Evolutionary conservation across 371 early-diverging fungal species (phyloP).

Genomic region (Saksenaea vasiformis): DNA sequence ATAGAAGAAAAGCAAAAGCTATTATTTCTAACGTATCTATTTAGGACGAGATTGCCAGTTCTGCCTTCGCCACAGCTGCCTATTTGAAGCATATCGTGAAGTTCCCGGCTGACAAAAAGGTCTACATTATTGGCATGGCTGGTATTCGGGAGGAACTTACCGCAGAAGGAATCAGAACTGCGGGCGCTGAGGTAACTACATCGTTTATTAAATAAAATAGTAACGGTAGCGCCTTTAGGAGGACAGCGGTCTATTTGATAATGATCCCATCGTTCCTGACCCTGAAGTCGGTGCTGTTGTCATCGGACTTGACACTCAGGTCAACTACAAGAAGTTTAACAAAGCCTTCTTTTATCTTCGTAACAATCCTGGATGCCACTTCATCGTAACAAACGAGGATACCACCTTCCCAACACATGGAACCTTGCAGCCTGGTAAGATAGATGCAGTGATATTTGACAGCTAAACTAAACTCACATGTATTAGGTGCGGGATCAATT

Average conservation of each 20-base stretch:
- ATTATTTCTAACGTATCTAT: neutral
- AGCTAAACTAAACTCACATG: neutral
- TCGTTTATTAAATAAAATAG: neutral
- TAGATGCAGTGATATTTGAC: neutral
- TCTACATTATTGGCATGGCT: constrained; percentile 88
- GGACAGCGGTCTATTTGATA: constrained; percentile 37
- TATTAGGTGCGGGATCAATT: constrained; percentile 82
- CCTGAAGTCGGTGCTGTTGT: constrained; percentile 83
- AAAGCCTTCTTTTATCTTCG: constrained; percentile 86
- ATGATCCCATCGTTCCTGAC: constrained; percentile 44
- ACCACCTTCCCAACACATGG: constrained; percentile 85
- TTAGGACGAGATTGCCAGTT: constrained; percentile 91
- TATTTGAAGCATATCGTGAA: constrained; percentile 82
- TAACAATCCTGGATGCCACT: constrained; percentile 71
- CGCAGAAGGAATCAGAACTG: constrained; percentile 67
- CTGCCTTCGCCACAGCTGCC: constrained; percentile 93
- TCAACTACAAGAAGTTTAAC: constrained; percentile 90
- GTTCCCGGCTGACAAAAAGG: constrained; percentile 84
- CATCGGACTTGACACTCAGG: constrained; percentile 83
- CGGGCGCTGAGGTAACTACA: constrained; percentile 57
- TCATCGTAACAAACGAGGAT: constrained; percentile 95
- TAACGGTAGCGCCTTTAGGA: constrained; percentile 21
- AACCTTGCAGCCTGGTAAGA: constrained; percentile 72
- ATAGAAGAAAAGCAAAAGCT: neutral
- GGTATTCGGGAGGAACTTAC: constrained; percentile 89